These are phyloP conservation scores for Ajuga chamaepitys DNA, from an alignment of 257 asterid genomes.

Conservation along the genomic window DNA sequence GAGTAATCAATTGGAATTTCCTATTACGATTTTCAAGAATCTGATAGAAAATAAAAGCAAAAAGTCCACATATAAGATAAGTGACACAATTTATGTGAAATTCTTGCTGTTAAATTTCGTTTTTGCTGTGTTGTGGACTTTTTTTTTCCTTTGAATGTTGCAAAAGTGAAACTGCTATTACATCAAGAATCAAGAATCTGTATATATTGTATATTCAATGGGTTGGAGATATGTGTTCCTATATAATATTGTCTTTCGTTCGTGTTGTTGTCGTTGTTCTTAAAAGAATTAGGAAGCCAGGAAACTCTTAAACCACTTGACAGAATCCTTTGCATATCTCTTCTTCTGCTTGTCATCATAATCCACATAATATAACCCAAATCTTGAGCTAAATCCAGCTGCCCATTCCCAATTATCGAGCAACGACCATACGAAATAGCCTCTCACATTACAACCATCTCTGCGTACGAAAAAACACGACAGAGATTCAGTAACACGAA, in stretches of 20 bases:
- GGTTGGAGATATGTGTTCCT: not conserved
- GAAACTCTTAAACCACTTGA: slow-evolving; percentile 71
- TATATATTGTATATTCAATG: not conserved
- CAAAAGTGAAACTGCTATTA: no score
- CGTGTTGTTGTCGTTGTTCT: not conserved
- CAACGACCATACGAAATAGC: slow-evolving; percentile 87
- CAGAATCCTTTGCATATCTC: slow-evolving; percentile 82
- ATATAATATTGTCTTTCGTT: not conserved
- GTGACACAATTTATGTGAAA: no score
- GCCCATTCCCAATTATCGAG: slow-evolving; percentile 96
- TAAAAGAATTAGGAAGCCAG: slow-evolving; percentile 27
- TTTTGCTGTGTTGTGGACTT: no score
- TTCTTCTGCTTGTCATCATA: slow-evolving; percentile 56
- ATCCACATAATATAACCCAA: slow-evolving; percentile 81
- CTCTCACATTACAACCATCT: slow-evolving; percentile 80
- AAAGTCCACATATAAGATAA: no score
- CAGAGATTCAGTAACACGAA: no score
- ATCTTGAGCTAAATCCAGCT: slow-evolving; percentile 67
- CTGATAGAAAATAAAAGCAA: no score
- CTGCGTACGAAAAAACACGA: slow-evolving; percentile 27
- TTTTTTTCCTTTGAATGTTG: no score
- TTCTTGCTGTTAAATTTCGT: no score
- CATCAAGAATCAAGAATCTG: not conserved
- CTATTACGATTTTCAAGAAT: no score
- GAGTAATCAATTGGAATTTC: no score